Percentiles rank a stretch among this genome's conserved stretches.
Conservation (phyloP, 2,329 filamentous ascomycete species). For the Neurospora sp. region DNA sequence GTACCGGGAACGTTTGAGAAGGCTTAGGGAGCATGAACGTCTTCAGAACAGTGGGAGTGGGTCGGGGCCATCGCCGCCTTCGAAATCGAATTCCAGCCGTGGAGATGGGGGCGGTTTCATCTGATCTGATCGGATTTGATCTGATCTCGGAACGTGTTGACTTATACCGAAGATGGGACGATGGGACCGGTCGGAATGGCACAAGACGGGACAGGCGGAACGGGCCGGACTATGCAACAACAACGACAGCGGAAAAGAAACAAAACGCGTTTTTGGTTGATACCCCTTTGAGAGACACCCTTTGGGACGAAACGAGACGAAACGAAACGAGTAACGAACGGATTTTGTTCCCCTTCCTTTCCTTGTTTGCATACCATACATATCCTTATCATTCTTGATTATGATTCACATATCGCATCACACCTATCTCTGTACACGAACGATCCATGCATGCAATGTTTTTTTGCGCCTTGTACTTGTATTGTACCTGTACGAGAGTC, state of each 20-base stretch:
- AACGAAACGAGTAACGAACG: neutral
- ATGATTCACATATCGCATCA: neutral
- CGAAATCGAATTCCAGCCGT: slow-evolving; percentile 10
- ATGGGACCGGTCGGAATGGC: neutral
- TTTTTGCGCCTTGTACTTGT: neutral
- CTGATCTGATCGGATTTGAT: slow-evolving; percentile 16
- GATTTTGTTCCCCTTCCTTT: neutral
- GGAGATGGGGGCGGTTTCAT: slow-evolving; percentile 18
- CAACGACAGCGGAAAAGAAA: neutral
- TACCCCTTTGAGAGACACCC: neutral
- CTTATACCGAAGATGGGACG: neutral
- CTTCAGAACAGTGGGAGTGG: neutral
- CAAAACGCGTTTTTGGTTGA: neutral
- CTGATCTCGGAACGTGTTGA: neutral
- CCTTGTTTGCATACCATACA: neutral
- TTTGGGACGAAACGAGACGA: neutral
- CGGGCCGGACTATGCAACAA: neutral
- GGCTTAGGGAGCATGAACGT: slow-evolving; percentile 12
- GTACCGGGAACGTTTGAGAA: slow-evolving; percentile 18
- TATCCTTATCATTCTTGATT: neutral
- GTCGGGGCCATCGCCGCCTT: slow-evolving; percentile 9
- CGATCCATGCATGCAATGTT: neutral
- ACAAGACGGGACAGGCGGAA: neutral
- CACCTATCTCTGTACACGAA: neutral
- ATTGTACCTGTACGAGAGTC: neutral